Base-by-base conservation (phyloP, 345 rosid genomes). In the Nephelium lappaceum region DNA sequence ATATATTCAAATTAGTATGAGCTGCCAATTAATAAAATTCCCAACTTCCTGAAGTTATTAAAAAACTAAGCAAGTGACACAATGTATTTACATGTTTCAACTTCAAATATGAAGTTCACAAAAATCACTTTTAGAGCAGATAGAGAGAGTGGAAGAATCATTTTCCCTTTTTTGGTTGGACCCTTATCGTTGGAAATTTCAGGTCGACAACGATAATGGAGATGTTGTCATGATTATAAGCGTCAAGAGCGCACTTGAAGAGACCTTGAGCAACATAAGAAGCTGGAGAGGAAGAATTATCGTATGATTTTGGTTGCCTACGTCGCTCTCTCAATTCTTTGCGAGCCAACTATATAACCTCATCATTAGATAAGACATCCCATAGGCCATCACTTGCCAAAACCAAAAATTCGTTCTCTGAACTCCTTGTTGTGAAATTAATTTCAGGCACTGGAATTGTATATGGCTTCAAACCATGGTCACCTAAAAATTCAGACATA, bases 311-410 rank as follows among this genome's bases (percentile, higher is more conserved):
- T 9, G 36, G 66, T 31, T 36, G 23, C 45, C 25, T 69, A 19
- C 69, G 69, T 45, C 39, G 55, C 36, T 43, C 24, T 55, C 83
- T 79, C 72, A 81, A 63, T 55, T 79, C 71, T 74, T 69, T 67
- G 3, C 82, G 69, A 31, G 82, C 86, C 53, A 85, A 79, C 71
- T 70, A 69, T 58, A 84, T 75, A 2, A 81, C 90, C 1, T 80
- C 73, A 23, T 85, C 87, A 65, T 81, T 85, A 5, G 87, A 71
- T 42, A 88, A 75, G 64, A 84, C 88, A 77, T 88, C 85, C 91
- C 88, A 88, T 0, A 88, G 79, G 16, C 88, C 88, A 45, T 88
- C 91, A 66, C 87, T 88, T 15, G 87, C 91, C 74, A 88, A 16
- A 62, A 85, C 83, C 66, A 88, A 36, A 25, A 83, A 88, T 12